A percentile compares a stretch with the other conserved stretches of the same genome.
Evolutionary conservation across 306 rosid species (phyloP).

Genomic region (Dryas drummondii): DNA sequence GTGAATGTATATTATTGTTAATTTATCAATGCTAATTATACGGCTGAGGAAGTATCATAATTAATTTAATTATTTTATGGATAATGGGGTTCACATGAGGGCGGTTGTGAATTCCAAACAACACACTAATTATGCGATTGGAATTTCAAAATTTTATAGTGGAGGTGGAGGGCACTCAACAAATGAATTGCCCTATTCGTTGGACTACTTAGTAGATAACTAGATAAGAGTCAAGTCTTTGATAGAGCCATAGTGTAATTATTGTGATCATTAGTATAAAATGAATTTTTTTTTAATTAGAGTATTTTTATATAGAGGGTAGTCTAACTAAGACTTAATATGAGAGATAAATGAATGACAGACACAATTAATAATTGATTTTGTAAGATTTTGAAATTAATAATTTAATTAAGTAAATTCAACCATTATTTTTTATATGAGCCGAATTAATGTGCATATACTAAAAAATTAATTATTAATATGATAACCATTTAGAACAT

Average conservation of each 20-base stretch:
- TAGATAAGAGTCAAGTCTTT: background rate
- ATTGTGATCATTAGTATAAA: background rate
- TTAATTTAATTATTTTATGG: background rate
- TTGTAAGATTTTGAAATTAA: no score
- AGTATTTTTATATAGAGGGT: no score
- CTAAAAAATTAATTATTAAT: no score
- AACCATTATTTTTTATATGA: no score
- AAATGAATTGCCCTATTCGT: background rate
- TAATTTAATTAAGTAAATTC: no score
- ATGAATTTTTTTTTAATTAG: background rate
- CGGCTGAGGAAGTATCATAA: background rate
- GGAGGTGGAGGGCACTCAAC: background rate
- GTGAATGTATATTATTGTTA: no score
- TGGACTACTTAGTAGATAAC: background rate
- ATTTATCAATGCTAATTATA: no score
- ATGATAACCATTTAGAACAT: no score
- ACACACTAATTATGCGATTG: background rate
- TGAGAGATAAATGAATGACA: no score
- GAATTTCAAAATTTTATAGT: background rate
- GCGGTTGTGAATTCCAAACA: constrained; percentile 1
- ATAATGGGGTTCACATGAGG: constrained; percentile 16
- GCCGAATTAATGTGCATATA: no score
- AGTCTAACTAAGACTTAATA: no score
- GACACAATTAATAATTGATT: no score
- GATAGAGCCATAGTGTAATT: constrained; percentile 7